Evolutionary conservation across 768 basidiomycete genomes (phyloP), one percentile per base, ranked within the genome.

Genomic region (Leucosporidium scottii): DNA sequence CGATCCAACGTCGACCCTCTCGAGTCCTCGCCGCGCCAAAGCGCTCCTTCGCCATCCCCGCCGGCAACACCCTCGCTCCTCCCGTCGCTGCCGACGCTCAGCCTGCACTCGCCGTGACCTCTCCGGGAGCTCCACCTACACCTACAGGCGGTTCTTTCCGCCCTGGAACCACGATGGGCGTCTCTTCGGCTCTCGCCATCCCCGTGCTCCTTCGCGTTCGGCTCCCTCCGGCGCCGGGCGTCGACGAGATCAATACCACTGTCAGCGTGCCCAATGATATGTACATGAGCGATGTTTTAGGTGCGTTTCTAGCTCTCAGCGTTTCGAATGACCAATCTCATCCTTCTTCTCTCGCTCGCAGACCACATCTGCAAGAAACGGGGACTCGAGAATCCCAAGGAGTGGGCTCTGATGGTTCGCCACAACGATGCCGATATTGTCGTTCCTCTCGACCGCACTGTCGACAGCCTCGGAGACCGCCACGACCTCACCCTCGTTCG

Each of bases 381-480:
- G 59, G 85, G 85, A 74, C 78, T 90, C 34, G 79, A 80, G 30
- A 83, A 73, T 83, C 88, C 36, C 85, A 66, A 87, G 65, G 87
- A 91, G 66, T 97, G 92, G 79, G 90, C 90, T 2, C 83, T 98
- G 27, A 80, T 93, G 50, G 79, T 89, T 56, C 78, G 78, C 18
- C 77, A 81, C 18, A 81, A 82, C 1, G 84, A 86, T 64, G 82
- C 81, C 79, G 87, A 85, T 65, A 86, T 94, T 50, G 79, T 91
- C 63, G 86, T 92, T 39, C 93, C 93, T 31, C 83, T 97, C 34
- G 96, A 98, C 77, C 84, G 93, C 25, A 98, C 96, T 0, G 94
- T 98, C n/a, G 91, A 91, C 47, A 92, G 90, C 79, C 80, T 98
- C 75, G 88, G 91, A 77, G 34, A 54, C 6, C 51, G 59, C 8